phyloP scores from a whole-genome alignment of 495 filamentous ascomycete species.

The Xanthoparmelia taractica region DNA sequence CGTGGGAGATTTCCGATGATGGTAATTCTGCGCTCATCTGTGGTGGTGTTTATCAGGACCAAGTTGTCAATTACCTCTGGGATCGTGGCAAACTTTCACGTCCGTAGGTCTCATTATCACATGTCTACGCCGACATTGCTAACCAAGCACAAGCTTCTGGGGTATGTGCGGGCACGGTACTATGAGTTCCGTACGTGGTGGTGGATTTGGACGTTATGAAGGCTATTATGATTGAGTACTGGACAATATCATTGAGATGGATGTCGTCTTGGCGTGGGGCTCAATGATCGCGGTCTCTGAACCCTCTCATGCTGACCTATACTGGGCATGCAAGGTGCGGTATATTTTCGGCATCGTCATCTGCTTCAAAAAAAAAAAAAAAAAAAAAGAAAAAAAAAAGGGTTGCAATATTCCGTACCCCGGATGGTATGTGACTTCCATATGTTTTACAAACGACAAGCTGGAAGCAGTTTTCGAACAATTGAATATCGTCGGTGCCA shows the following conservation, averaged over 20 bases:
- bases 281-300: constrained; percentile 16
- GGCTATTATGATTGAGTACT: constrained; percentile 20
- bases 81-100: constrained; percentile 12
- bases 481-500: neutral
- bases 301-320: constrained; percentile 19
- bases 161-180: constrained; percentile 19
- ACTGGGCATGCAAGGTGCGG: constrained; percentile 24
- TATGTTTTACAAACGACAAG: neutral
- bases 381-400: too few species aligned
- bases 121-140: neutral
- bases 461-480: neutral
- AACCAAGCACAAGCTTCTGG: neutral
- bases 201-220: constrained; percentile 20
- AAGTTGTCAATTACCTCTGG: constrained; percentile 8
- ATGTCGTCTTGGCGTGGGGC: constrained; percentile 22
- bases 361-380: constrained; percentile 9
- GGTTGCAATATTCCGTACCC: constrained; percentile 6
- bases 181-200: constrained; percentile 23
- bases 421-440: too few species aligned
- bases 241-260: constrained; percentile 19
- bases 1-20: constrained; percentile 35
- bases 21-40: constrained; percentile 43
- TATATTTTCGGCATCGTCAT: constrained; percentile 27
- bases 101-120: neutral
- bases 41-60: constrained; percentile 36